Percentiles rank a stretch among this genome's conserved stretches.
phyloP scores from a whole-genome alignment of 345 rosid genomes.

The Acer yangbiense region DNA sequence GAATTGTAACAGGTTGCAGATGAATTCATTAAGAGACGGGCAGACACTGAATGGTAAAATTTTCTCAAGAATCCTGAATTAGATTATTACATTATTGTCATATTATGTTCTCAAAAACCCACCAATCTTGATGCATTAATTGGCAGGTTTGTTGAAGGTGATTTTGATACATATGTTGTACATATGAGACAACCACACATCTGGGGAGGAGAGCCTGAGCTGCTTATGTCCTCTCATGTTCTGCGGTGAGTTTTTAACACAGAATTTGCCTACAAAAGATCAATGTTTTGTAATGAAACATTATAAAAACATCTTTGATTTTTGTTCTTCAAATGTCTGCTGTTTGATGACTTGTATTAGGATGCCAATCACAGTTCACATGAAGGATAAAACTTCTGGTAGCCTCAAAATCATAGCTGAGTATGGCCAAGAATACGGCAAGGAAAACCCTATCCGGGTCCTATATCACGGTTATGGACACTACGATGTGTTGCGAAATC shows the following conservation, averaged over 20 bases:
- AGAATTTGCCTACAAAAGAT: neutral
- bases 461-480: constrained; percentile 67
- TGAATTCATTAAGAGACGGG: constrained; percentile 66
- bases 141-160: constrained; percentile 64
- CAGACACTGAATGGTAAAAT: constrained; percentile 63
- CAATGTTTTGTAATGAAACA: no score
- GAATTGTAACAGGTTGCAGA: constrained; percentile 53
- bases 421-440: constrained; percentile 65
- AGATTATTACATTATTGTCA: neutral
- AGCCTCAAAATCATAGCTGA: constrained; percentile 54
- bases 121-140: constrained; percentile 14
- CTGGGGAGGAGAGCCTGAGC: constrained; percentile 85
- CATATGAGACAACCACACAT: constrained; percentile 64
- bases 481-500: constrained; percentile 50
- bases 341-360: no score
- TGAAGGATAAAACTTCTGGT: constrained; percentile 43
- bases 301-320: no score
- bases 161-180: constrained; percentile 53
- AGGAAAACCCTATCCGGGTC: constrained; percentile 54
- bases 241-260: constrained; percentile 37
- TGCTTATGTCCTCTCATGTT: constrained; percentile 74
- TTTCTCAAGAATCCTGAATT: constrained; percentile 12
- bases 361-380: constrained; percentile 53
- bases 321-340: no score
- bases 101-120: neutral